Percentiles rank a stretch among this genome's conserved stretches.
Conservation (phyloP, 352 stramenopile genomes). For the Thraustochytrium sp. region DNA sequence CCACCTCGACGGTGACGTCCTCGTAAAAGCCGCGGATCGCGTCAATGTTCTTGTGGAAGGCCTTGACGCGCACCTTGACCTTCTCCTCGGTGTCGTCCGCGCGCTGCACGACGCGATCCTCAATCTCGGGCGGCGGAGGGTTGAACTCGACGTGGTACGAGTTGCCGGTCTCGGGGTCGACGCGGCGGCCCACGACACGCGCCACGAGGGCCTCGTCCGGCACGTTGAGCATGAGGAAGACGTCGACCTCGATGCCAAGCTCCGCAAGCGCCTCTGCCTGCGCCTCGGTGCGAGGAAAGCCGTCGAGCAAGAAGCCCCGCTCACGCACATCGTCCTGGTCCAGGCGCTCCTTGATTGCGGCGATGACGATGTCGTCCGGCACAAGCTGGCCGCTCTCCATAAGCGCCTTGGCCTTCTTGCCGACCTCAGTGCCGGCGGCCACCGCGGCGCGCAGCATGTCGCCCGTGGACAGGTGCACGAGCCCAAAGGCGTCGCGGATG, state of each 20-base stretch:
- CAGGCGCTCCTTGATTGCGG: constrained; percentile 62
- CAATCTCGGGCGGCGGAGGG: constrained; percentile 60
- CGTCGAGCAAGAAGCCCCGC: constrained; percentile 85
- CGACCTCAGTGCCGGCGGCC: constrained; percentile 61
- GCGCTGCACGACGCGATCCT: constrained; percentile 67
- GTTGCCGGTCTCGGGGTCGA: constrained; percentile 71
- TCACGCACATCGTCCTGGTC: constrained; percentile 70
- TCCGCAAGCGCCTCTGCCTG: constrained; percentile 77
- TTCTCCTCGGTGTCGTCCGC: constrained; percentile 84
- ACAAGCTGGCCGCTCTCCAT: constrained; percentile 73
- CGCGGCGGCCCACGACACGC: constrained; percentile 69
- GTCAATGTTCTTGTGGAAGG: constrained; percentile 72
- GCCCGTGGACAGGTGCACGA: constrained; percentile 87
- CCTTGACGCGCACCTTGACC: constrained; percentile 69
- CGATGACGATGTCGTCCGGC: constrained; percentile 68
- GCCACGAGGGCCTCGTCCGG: constrained; percentile 77
- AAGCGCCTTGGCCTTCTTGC: constrained; percentile 62
- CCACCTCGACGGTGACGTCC: constrained; percentile 64
- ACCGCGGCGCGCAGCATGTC: constrained; percentile 85
- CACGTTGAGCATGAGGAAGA: constrained; percentile 82
- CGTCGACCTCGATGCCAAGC: constrained; percentile 68
- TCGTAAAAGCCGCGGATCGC: constrained; percentile 68
- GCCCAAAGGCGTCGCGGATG: constrained; percentile 74
- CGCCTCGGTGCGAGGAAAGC: constrained; percentile 81
- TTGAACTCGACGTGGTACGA: constrained; percentile 82